These are phyloP conservation scores for Botrytis squamosa DNA, from an alignment of 2,329 filamentous ascomycete species.

Conservation along the genomic window DNA sequence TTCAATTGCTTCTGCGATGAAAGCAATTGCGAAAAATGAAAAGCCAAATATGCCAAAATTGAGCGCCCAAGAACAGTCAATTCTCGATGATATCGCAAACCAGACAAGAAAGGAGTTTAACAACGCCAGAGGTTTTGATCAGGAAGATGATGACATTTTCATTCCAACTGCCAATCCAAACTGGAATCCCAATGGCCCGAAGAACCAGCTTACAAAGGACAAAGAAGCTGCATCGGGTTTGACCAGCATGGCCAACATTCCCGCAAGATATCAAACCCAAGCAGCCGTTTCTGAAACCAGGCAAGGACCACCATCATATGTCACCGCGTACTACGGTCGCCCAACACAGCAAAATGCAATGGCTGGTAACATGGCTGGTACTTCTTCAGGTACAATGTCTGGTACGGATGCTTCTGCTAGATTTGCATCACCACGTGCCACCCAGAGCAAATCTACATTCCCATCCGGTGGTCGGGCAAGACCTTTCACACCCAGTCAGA, in stretches of 20 bases:
- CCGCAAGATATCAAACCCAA: neutral
- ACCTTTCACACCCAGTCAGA: constrained; percentile 15
- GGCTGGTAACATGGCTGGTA: neutral
- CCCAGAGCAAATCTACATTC: constrained; percentile 15
- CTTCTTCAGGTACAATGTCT: neutral
- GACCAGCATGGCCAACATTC: neutral
- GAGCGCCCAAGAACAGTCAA: constrained; percentile 3
- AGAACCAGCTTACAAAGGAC: constrained; percentile 5
- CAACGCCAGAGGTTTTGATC: constrained; percentile 5
- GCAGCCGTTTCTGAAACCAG: neutral
- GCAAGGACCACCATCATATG: neutral
- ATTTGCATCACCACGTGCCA: constrained; percentile 8
- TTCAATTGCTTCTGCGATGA: neutral
- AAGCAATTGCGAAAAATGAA: neutral
- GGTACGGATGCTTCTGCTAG: neutral
- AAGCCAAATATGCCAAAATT: constrained; percentile 5
- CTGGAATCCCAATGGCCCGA: neutral
- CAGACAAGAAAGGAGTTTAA: constrained; percentile 10
- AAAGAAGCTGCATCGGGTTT: neutral
- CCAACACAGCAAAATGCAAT: constrained; percentile 1
- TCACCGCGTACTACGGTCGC: constrained; percentile 11
- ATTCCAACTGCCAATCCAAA: neutral
- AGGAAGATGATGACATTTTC: constrained; percentile 11
- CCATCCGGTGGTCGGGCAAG: constrained; percentile 12
- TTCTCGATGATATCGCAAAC: neutral